These are phyloP conservation scores for Pichiaceae sp. DNA, from an alignment of 1,139 yeast species.

Conservation along the genomic window DNA sequence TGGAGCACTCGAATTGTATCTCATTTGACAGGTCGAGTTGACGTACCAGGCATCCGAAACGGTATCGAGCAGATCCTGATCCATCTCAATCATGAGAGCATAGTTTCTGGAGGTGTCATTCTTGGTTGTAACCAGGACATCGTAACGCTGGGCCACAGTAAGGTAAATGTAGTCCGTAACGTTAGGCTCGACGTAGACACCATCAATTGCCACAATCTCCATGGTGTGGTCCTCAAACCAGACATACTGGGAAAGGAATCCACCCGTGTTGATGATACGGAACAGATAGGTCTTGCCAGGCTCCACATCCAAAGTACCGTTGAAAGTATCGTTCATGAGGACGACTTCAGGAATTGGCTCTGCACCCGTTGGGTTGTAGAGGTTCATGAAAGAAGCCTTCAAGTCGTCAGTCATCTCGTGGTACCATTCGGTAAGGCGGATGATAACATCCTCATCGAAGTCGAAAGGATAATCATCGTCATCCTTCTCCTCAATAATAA, in stretches of 20 bases:
- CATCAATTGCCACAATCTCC: slow-evolving; percentile 77
- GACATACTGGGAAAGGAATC: slow-evolving; percentile 79
- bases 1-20: slow-evolving; percentile 40
- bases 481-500: slow-evolving; percentile 52
- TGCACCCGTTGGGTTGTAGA: slow-evolving; percentile 91
- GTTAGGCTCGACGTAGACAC: slow-evolving; percentile 53
- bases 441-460: slow-evolving; percentile 67
- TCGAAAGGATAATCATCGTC: slow-evolving; percentile 37
- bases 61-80: slow-evolving; percentile 70
- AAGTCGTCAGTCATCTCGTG: slow-evolving; percentile 52
- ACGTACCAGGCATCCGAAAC: slow-evolving; percentile 54
- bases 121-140: slow-evolving; percentile 67
- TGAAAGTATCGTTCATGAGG: slow-evolving; percentile 70
- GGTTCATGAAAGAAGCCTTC: slow-evolving; percentile 46
- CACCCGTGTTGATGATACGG: slow-evolving; percentile 74
- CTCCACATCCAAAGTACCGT: slow-evolving; percentile 59
- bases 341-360: slow-evolving; percentile 86
- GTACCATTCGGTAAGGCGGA: slow-evolving; percentile 79
- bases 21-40: slow-evolving; percentile 66
- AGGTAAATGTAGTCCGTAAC: slow-evolving; percentile 48
- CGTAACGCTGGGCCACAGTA: slow-evolving; percentile 72
- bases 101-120: slow-evolving; percentile 49
- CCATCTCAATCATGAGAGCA: slow-evolving; percentile 72
- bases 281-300: slow-evolving; percentile 77
- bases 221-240: slow-evolving; percentile 80